phyloP scores from a whole-genome alignment of 768 basidiomycete species.

The Cubamyces lactineus region DNA sequence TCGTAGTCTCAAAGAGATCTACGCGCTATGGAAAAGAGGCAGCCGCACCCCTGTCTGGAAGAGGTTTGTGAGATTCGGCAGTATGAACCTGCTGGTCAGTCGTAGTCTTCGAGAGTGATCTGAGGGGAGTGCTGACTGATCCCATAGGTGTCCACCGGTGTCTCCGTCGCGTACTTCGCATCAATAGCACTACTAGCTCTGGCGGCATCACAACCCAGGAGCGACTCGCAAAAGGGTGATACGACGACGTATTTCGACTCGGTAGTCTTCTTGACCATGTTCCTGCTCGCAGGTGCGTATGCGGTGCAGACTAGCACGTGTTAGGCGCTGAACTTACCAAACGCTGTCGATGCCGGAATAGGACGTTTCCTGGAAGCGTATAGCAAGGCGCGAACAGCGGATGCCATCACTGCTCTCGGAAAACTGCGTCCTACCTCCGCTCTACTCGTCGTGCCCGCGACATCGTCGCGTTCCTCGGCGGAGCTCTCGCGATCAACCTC shows the following conservation, averaged over 20 bases:
- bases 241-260: constrained; percentile 81
- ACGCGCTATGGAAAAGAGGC: constrained; percentile 56
- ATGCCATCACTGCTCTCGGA: constrained; percentile 71
- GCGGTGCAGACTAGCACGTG: constrained; percentile 2
- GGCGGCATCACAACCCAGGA: constrained; percentile 48
- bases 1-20: constrained; percentile 57
- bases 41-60: constrained; percentile 55
- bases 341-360: constrained; percentile 27
- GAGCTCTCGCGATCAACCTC: background rate
- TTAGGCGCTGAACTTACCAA: background rate
- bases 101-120: too few relatives aligned
- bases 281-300: constrained; percentile 65
- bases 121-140: background rate
- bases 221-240: constrained; percentile 45
- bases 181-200: constrained; percentile 71
- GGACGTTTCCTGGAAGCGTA: constrained; percentile 69
- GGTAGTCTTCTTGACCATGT: constrained; percentile 79
- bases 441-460: constrained; percentile 43
- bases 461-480: background rate
- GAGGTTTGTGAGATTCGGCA: constrained; percentile 74
- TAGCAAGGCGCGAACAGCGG: constrained; percentile 70
- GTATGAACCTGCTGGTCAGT: constrained; percentile 81
- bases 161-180: constrained; percentile 77
- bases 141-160: constrained; percentile 58
- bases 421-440: constrained; percentile 67